Percentiles rank a stretch among this genome's conserved stretches.
Conservation (phyloP, 2,329 filamentous ascomycete genomes). For the Graphilbum sp. region DNA sequence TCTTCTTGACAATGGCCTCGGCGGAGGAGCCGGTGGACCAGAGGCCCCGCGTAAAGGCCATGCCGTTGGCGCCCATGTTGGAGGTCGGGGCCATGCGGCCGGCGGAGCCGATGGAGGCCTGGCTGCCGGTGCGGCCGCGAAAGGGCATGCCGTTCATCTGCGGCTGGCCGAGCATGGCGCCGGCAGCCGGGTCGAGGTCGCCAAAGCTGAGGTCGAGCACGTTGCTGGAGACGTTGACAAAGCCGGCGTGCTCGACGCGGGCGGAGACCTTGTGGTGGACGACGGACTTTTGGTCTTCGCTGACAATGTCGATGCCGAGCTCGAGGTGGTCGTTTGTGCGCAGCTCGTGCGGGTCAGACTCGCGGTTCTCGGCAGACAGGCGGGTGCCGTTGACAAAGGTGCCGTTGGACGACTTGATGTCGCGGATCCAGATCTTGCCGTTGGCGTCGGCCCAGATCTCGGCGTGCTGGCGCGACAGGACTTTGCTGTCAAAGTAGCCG, state of each 20-base stretch:
- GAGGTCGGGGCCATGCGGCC: constrained; percentile 41
- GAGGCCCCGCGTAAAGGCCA: constrained; percentile 64
- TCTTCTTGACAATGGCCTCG: constrained; percentile 81
- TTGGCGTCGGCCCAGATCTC: constrained; percentile 80
- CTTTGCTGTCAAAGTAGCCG: constrained; percentile 96
- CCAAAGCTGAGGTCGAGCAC: constrained; percentile 82
- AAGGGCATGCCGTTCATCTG: constrained; percentile 47
- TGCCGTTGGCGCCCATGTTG: constrained; percentile 34
- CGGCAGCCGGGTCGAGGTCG: constrained; percentile 70
- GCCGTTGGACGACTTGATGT: constrained; percentile 96
- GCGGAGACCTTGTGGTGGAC: constrained; percentile 97
- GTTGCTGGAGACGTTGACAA: constrained; percentile 58
- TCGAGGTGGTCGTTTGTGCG: constrained; percentile 85
- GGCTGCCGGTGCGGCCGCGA: constrained; percentile 53
- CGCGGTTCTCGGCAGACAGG: constrained; percentile 82
- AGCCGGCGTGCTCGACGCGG: constrained; percentile 88
- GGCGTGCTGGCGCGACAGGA: constrained; percentile 87
- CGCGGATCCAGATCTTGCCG: constrained; percentile 88
- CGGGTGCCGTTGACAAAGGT: constrained; percentile 93
- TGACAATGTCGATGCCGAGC: constrained; percentile 94
- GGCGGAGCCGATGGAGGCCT: constrained; percentile 44
- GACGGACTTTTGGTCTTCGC: constrained; percentile 95
- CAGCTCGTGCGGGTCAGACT: constrained; percentile 89
- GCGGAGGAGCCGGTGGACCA: constrained; percentile 83
- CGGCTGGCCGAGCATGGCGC: constrained; percentile 54